Evolutionary conservation across 1,139 yeast species (phyloP), one percentile per base, ranked within the genome.

Genomic region (Eremothecium sinecaudum): DNA sequence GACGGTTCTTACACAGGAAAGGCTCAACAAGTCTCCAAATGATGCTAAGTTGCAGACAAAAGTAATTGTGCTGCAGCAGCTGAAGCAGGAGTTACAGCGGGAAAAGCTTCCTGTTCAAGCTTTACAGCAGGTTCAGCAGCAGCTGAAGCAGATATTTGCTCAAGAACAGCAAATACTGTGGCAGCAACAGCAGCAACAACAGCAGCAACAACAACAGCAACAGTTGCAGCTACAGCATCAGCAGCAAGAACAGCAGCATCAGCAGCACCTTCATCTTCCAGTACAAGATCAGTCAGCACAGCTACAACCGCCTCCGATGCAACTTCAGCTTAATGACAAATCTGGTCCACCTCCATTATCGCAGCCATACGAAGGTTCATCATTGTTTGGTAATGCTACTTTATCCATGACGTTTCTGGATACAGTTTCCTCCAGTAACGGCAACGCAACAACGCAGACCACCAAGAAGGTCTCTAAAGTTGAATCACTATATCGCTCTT

Each of bases 41-140:
- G 71, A 67, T 42, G 45, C 45, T 7, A 66, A 65, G 41, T 57
- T 66, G 31, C 57, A 44, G 10, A 42, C 51, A 16, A 62, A 61
- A 43, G 37, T 61, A n/a, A 43, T 50, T 12, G 54, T 62, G 2
- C 48, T 61, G 24, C 44, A 50, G 19, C 62, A 60, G 43, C 41
- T 62, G 37, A 59, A 56, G 40, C 41, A 41, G 21, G 63, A 56
- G 29, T 37, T 62, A 10, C 56, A 54, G 33, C 47, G 51, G 21
- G 59, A 59, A 28, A 47, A 57, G 17, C 50, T 68, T 24, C 63
- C 71, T 2, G 53, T 59, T 3, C 51, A 55, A 10, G 58, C 59
- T 8, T 48, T 70, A 27, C 59, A 58, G 5, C 58, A 56, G 24
- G 64, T 69, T 4, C 69, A 67, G 40, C 44, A 49, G 18, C 72